Base-by-base conservation (phyloP, 2,329 filamentous ascomycete genomes). In the Penicillium frequentans region DNA sequence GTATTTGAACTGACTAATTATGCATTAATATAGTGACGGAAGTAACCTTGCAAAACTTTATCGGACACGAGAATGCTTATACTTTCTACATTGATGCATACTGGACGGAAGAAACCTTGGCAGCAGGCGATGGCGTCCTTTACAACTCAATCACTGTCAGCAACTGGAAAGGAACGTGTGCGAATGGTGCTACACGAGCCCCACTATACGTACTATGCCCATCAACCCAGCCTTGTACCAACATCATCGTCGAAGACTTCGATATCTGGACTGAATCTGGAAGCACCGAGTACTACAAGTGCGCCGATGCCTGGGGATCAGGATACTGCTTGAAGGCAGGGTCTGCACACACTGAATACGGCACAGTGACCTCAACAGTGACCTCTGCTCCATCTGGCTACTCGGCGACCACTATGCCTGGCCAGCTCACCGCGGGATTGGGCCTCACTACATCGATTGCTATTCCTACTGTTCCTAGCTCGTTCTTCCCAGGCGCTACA, bases 21-120 rank as follows among this genome's bases (percentile, higher is more conserved):
- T 14, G 2, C 3, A n/a, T 31, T 4, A 45, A 5, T 5, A 21
- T n/a, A 46, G 42, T 86, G 9, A 74, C 75, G 43, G 78, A 85
- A 57, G 74, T 61, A 1, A 66, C 77, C 1, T 77, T 86, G 43
- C 77, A 82, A 62, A 84, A 85, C 71, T 86, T 86, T 67, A 81
- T 84, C 39, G 68, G 84, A 31, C 82, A 84, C 66, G 70, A 73
- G 57, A 86, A 86, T 58, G 82, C 84, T 3, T 86, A 85, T 71
- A 79, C 77, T 4, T 72, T 85, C 29, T 73, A 85, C 67, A 76
- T 85, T 51, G 79, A 85, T 69, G 75, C 80, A 52, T 79, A 81
- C 66, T 85, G 83, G 83, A 64, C 68, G 13, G 71, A 71, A 47
- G 77, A 78, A 73, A 64, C 60, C 26, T 54, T 70, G 0, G 66